These are phyloP conservation scores for Primulina tabacum DNA, from an alignment of 257 asterid genomes.

Conservation along the genomic window DNA sequence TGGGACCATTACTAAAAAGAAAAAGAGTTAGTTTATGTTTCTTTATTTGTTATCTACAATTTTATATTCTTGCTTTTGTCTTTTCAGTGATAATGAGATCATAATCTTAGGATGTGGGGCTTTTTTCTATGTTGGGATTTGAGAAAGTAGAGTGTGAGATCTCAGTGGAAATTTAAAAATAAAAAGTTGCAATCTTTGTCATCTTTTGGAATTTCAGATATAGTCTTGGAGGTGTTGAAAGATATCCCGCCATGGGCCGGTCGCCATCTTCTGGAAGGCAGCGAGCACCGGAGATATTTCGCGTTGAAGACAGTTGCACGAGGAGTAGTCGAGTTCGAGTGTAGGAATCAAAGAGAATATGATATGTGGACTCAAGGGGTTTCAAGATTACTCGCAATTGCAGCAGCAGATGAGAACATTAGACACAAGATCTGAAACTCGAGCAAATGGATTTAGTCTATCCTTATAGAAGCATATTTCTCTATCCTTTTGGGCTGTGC, in stretches of 20 bases:
- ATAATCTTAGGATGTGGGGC: slow-evolving; percentile 52
- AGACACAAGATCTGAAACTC: slow-evolving; percentile 43
- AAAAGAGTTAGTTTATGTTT: slow-evolving; percentile 71
- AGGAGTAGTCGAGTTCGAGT: slow-evolving; percentile 90
- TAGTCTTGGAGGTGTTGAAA: slow-evolving; percentile 70
- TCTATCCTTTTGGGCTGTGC: slow-evolving; percentile 21
- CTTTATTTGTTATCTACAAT: not conserved
- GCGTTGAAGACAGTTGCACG: slow-evolving; percentile 71
- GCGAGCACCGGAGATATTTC: slow-evolving; percentile 70
- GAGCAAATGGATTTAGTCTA: not conserved
- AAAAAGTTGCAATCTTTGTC: slow-evolving; percentile 34
- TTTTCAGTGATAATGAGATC: slow-evolving; percentile 51
- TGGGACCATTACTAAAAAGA: slow-evolving; percentile 99
- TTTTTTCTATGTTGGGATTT: slow-evolving; percentile 64
- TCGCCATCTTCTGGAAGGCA: slow-evolving; percentile 87
- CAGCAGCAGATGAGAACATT: slow-evolving; percentile 68
- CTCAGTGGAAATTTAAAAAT: slow-evolving; percentile 21
- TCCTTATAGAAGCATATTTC: slow-evolving; percentile 18
- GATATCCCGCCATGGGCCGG: slow-evolving; percentile 95
- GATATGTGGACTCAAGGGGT: slow-evolving; percentile 98
- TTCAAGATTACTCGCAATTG: slow-evolving; percentile 69
- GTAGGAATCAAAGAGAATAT: slow-evolving; percentile 72
- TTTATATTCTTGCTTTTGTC: slow-evolving; percentile 32
- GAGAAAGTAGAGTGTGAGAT: slow-evolving; percentile 54
- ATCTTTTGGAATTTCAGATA: slow-evolving; percentile 50